Evolutionary conservation across 2,329 filamentous ascomycete genomes (phyloP).

Genomic region (Didymella exigua): DNA sequence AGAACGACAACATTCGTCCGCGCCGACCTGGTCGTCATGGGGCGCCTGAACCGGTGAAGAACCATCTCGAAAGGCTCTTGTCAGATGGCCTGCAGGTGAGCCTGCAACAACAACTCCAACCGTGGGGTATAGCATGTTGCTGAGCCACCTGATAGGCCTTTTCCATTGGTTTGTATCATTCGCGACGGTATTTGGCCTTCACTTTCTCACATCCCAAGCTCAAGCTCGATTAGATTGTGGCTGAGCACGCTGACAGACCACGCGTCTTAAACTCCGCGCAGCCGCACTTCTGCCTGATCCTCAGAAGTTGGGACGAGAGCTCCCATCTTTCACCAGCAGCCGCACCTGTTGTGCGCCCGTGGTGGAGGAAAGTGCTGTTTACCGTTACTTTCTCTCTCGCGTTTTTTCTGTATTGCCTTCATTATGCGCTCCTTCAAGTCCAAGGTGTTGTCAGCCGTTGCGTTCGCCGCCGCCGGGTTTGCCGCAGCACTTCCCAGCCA

Average conservation of each 20-base stretch:
- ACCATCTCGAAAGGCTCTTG: constrained; percentile 14
- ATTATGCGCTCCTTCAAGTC: constrained; percentile 43
- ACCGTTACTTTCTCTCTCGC: constrained; percentile 11
- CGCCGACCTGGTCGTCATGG: not conserved
- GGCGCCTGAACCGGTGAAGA: constrained; percentile 14
- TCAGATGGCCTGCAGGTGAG: constrained; percentile 21
- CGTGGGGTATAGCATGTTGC: not conserved
- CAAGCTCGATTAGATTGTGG: constrained; percentile 20
- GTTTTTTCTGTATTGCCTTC: constrained; percentile 6
- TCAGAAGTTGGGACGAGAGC: constrained; percentile 10
- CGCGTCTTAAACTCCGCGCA: constrained; percentile 14
- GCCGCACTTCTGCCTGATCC: constrained; percentile 20
- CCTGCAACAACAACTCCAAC: not conserved
- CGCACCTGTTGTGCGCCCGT: constrained; percentile 6
- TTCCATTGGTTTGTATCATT: not conserved
- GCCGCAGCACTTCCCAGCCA: constrained; percentile 35
- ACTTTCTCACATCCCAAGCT: too few relatives aligned
- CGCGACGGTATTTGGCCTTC: not conserved
- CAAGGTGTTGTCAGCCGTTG: constrained; percentile 39
- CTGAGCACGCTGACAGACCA: constrained; percentile 21
- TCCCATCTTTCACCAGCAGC: constrained; percentile 4
- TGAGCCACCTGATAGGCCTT: not conserved
- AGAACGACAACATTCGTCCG: not conserved
- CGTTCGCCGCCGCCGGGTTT: constrained; percentile 35
- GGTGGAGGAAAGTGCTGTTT: constrained; percentile 18